A percentile compares a stretch with the other conserved stretches of the same genome.
Evolutionary conservation across 768 basidiomycete genomes (phyloP).

Genomic region (Coprinopsis sp.): DNA sequence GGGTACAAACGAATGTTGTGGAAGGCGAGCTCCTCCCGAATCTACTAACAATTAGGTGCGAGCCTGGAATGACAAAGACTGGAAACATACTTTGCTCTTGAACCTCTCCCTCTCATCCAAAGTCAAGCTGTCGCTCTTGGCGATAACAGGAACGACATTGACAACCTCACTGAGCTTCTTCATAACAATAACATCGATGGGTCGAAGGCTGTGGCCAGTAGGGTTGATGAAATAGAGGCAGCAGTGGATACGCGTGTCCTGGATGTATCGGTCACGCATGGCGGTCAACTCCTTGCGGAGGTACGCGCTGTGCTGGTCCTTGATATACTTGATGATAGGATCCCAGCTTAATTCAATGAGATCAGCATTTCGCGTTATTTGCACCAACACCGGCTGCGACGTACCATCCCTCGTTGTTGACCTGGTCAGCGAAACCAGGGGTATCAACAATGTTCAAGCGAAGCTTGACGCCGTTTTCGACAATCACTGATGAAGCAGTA

Average conservation of each 20-base stretch:
- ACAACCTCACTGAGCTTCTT: slow-evolving; percentile 98
- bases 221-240: slow-evolving; percentile 98
- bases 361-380: neutral
- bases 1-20: slow-evolving; percentile 95
- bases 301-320: slow-evolving; percentile 98
- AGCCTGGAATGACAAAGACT: neutral
- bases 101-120: slow-evolving; percentile 88
- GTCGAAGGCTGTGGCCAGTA: slow-evolving; percentile 93
- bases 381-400: slow-evolving; percentile 20
- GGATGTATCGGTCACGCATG: slow-evolving; percentile 97
- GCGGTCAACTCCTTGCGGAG: slow-evolving; percentile 98
- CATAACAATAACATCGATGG: slow-evolving; percentile 98
- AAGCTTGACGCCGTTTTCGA: slow-evolving; percentile 92
- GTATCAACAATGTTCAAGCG: slow-evolving; percentile 98
- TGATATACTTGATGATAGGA: slow-evolving; percentile 98
- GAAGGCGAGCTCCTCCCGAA: slow-evolving; percentile 87
- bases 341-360: slow-evolving; percentile 72
- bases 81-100: slow-evolving; percentile 73
- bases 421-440: slow-evolving; percentile 95
- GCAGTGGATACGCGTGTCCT: slow-evolving; percentile 98
- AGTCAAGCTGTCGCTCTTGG: slow-evolving; percentile 93
- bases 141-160: slow-evolving; percentile 99
- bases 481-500: slow-evolving; percentile 60
- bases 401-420: slow-evolving; percentile 98
- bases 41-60: slow-evolving; percentile 42